Evolutionary conservation across 805 yeast species (phyloP), one percentile per base, ranked within the genome.

Genomic region (Pichia nanzhaoensis): DNA sequence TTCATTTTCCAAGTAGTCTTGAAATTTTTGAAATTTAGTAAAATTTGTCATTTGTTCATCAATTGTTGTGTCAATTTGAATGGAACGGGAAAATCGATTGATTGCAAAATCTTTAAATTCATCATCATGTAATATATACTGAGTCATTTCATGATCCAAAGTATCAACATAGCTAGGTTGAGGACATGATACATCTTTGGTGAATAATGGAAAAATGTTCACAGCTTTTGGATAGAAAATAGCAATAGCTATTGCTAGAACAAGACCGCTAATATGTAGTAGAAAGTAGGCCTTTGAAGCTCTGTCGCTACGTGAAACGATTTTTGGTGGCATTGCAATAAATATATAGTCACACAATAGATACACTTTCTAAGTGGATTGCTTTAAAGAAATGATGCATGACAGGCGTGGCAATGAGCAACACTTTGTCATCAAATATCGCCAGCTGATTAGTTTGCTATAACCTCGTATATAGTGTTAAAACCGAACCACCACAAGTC

Each of bases 61-160:
- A 21, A 74, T 60, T 46, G 68, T 70, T 8, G 85, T 79, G 45
- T 75, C 77, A 41, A 77, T 65, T 53, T 71, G 68, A 17, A 78
- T 67, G 0, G 82, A 78, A 4, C 69, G 73, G 0, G 75, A 52
- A 32, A 78, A 65, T 45, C 69, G 69, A 22, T 54, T 51, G 12
- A 68, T 71, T 0, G 80, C 70, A 5, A 50, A 43, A 18, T 56
- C 39, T 20, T 65, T 56, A 51, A 66, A 71, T 0, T 40, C 45
- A 1, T 54, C 60, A 47, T 68, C 68, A n/a, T 57, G 35, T 9
- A 72, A 51, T 32, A 74, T 66, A 20, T 48, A 47, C 18, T 52
- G 53, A 5, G 47, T 45, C n/a, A 46, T 35, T 3, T 46, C 42
- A 33, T 51, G 48, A 28, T 46, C 36, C 14, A 55, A 47, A 7